phyloP scores from a whole-genome alignment of 2,329 filamentous ascomycete species.

The Alternaria brassicae region DNA sequence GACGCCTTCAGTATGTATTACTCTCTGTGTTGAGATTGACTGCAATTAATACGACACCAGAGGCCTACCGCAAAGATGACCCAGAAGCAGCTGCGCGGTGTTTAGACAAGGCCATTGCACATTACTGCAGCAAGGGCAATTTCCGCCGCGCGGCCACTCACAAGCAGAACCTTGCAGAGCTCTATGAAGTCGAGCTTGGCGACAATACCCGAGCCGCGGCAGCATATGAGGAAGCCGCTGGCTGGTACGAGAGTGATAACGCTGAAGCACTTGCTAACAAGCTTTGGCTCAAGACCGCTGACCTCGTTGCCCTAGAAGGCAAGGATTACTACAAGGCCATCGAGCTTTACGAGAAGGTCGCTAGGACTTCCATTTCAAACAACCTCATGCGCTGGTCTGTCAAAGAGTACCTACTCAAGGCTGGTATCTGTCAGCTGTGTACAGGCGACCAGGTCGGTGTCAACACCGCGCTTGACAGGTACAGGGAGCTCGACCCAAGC shows the following conservation, averaged over 20 bases:
- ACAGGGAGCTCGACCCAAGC: conserved; percentile 69
- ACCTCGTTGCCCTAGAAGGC: conserved; percentile 79
- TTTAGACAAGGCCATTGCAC: conserved; percentile 78
- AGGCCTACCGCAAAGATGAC: conserved; percentile 86
- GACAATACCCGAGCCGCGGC: conserved; percentile 81
- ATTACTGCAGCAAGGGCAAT: conserved; percentile 89
- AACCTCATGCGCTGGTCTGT: conserved; percentile 71
- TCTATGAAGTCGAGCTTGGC: conserved; percentile 82
- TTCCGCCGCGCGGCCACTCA: conserved; percentile 89
- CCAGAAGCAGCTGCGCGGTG: conserved; percentile 83
- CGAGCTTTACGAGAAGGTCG: conserved; percentile 77
- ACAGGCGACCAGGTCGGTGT: conserved; percentile 78
- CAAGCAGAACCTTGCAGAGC: conserved; percentile 85
- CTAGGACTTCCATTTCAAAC: conserved; percentile 79
- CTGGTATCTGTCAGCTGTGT: conserved; percentile 86
- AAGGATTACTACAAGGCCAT: conserved; percentile 70
- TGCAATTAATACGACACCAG: conserved; percentile 30
- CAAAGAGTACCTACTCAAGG: conserved; percentile 95
- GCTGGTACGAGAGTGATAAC: conserved; percentile 75
- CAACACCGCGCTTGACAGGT: conserved; percentile 80
- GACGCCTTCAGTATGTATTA: conserved; percentile 76
- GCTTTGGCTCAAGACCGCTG: conserved; percentile 89
- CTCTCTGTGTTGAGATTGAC: rapidly evolving
- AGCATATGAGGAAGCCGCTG: conserved; percentile 83
- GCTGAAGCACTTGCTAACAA: conserved; percentile 80